phyloP scores from a whole-genome alignment of 1,284 basidiomycete species.

The Pseudozyma flocculosa region DNA sequence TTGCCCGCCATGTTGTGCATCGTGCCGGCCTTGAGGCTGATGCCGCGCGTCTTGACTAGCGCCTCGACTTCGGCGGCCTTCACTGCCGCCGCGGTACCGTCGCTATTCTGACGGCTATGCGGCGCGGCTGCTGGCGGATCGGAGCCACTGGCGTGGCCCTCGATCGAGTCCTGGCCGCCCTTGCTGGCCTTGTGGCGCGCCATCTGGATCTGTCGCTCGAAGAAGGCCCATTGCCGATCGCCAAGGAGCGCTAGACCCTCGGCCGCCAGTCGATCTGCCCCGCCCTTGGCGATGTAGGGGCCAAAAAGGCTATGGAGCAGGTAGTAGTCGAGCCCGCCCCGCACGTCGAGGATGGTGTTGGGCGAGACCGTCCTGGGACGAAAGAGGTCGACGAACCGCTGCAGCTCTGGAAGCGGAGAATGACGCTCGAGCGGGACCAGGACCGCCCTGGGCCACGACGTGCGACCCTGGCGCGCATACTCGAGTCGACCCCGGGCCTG shows the following conservation, averaged over 20 bases:
- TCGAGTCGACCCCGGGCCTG: conserved; percentile 62
- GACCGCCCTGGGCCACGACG: conserved; percentile 25
- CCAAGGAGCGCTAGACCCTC: conserved; percentile 26
- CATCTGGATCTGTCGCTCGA: conserved; percentile 19
- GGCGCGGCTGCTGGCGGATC: too few relatives aligned
- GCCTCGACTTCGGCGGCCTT: conserved; percentile 10
- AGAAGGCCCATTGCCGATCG: conserved; percentile 26
- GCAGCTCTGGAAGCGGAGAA: conserved; percentile 79
- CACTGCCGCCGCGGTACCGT: conserved; percentile 3
- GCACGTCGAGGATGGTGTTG: conserved; percentile 28
- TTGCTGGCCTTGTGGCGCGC: conserved; percentile 11
- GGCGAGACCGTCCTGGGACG: conserved; percentile 29
- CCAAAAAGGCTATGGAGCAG: conserved; percentile 33
- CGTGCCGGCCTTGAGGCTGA: conserved; percentile 29
- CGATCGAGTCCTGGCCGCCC: conserved; percentile 13
- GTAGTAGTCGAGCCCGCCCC: conserved; percentile 32
- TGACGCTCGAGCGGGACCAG: conserved; percentile 72
- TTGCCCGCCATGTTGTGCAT: conserved; percentile 39
- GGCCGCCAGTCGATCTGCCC: conserved; percentile 13
- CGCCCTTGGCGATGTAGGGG: conserved; percentile 9
- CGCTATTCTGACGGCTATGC: not conserved
- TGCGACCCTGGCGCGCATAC: conserved; percentile 19
- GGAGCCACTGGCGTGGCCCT: conserved; percentile 5
- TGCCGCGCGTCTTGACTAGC: conserved; percentile 12
- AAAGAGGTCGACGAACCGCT: conserved; percentile 75